Conservation (phyloP, 2,329 filamentous ascomycete genomes). For the Beauveria caledonica region DNA sequence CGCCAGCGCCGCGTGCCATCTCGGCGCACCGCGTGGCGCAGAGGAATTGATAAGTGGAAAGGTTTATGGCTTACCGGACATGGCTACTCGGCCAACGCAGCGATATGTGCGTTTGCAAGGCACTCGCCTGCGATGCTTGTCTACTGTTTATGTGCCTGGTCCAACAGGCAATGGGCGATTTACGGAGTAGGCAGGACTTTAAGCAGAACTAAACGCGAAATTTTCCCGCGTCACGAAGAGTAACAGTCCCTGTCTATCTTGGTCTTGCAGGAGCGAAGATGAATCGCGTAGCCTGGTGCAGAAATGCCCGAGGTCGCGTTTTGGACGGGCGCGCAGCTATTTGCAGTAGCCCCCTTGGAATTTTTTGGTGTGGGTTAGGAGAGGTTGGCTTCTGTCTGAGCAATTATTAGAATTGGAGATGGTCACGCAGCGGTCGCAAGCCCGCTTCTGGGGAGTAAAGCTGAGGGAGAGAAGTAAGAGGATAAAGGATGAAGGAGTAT, state of each 20-base stretch:
- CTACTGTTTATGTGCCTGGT: slow-evolving; percentile 6
- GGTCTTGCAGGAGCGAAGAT: not conserved
- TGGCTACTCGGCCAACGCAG: slow-evolving; percentile 1
- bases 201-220: slow-evolving; percentile 11
- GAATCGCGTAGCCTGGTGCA: not conserved
- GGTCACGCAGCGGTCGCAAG: not conserved
- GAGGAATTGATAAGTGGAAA: not conserved
- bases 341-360: slow-evolving; percentile 3
- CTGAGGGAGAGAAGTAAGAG: not conserved
- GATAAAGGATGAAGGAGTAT: not conserved
- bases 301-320: slow-evolving; percentile 2
- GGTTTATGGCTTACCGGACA: slow-evolving; percentile 12
- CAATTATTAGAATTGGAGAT: not conserved
- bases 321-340: slow-evolving; percentile 1
- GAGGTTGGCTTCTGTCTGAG: slow-evolving; percentile 1
- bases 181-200: slow-evolving; percentile 10
- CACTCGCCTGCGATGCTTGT: not conserved
- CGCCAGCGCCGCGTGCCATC: not conserved
- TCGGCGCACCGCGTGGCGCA: not conserved
- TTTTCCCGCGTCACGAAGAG: not conserved
- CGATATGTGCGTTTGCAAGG: not conserved
- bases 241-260: slow-evolving; percentile 4
- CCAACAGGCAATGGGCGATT: slow-evolving; percentile 5
- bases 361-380: slow-evolving; percentile 3
- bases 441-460: not conserved